Conservation (phyloP, 2,329 filamentous ascomycete genomes). For the Neofusicoccum sp. region DNA sequence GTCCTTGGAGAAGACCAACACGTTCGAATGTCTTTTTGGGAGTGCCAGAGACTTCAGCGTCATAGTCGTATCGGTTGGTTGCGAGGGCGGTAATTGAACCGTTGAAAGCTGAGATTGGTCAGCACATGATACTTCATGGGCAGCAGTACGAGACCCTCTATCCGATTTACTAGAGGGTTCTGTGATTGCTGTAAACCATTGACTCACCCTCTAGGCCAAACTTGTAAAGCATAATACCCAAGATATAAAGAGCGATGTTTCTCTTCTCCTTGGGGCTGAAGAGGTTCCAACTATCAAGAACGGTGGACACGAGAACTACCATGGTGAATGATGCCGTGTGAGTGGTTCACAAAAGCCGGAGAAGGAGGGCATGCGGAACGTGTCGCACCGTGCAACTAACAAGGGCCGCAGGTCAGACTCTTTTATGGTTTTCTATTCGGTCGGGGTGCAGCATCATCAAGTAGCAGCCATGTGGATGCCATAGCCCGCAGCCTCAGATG, state of each 20-base stretch:
- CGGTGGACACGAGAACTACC: slow-evolving; percentile 6
- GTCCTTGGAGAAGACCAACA: slow-evolving; percentile 47
- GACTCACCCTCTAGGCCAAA: slow-evolving; percentile 43
- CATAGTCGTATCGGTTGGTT: slow-evolving; percentile 51
- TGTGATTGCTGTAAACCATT: background rate
- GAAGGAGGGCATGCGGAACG: background rate
- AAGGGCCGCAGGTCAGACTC: background rate
- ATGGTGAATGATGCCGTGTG: slow-evolving; percentile 19
- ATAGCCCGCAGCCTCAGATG: background rate
- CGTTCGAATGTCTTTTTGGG: slow-evolving; percentile 46
- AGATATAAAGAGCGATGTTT: slow-evolving; percentile 48
- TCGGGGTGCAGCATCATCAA: background rate
- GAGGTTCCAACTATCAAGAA: slow-evolving; percentile 31
- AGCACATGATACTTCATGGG: background rate
- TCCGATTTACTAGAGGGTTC: background rate
- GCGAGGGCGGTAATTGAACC: slow-evolving; percentile 51
- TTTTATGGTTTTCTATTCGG: background rate
- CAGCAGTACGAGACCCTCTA: no score
- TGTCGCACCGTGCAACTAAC: background rate
- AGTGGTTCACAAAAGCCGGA: background rate
- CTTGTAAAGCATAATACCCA: slow-evolving; percentile 54
- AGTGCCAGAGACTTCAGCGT: slow-evolving; percentile 33
- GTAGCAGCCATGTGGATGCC: background rate
- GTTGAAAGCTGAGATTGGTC: slow-evolving; percentile 52
- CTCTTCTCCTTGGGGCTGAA: slow-evolving; percentile 45